Conservation (phyloP, 306 rosid species). For the Dryas octopetala region DNA sequence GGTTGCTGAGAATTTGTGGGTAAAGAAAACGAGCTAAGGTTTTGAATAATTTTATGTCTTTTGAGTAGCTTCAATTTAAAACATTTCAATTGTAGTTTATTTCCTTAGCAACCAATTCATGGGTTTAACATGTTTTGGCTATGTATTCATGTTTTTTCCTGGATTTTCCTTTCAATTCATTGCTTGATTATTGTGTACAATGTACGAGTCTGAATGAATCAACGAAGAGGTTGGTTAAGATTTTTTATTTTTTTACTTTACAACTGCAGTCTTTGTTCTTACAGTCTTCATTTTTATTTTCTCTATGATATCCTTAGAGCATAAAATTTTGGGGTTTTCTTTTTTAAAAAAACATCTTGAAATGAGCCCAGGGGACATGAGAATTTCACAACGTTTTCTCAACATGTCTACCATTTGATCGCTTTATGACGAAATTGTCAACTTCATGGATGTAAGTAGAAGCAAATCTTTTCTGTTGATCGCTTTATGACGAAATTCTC, state of each 20-base stretch:
- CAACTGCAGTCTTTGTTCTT: no score
- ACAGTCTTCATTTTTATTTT: not conserved
- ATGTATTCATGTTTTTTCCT: not conserved
- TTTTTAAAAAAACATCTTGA: not conserved
- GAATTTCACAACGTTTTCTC: not conserved
- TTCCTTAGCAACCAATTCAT: not conserved
- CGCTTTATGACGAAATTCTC: not conserved
- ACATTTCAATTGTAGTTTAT: not conserved
- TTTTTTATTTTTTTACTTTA: not conserved
- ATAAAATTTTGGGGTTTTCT: not conserved
- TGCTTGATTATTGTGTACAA: not conserved
- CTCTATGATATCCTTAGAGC: not conserved
- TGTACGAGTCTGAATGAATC: not conserved
- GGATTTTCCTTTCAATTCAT: not conserved
- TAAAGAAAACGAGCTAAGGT: not conserved
- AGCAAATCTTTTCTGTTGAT: conserved; percentile 4
- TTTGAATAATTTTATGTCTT: not conserved
- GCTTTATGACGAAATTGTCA: not conserved
- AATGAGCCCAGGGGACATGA: not conserved
- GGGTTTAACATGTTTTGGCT: not conserved
- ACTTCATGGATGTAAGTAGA: not conserved
- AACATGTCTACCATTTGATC: not conserved
- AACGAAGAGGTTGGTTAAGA: no score
- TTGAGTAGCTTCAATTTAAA: not conserved
- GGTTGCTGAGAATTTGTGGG: not conserved